Evolutionary conservation across 2,329 filamentous ascomycete genomes (phyloP).

Genomic region (Cytospora piceae): DNA sequence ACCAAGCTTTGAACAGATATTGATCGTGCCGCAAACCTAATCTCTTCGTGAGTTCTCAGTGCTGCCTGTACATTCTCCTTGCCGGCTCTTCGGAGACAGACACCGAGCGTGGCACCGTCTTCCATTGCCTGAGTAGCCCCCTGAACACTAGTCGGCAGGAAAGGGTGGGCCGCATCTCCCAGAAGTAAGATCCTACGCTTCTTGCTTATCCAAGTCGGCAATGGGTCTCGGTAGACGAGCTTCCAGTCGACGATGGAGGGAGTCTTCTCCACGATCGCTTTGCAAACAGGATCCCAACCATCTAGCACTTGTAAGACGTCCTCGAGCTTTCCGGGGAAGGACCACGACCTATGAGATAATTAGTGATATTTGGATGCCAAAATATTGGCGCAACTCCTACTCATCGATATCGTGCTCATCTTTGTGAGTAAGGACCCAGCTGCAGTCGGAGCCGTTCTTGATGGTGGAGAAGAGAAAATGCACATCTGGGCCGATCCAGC

Average conservation of each 20-base stretch:
- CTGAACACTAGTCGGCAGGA: constrained; percentile 52
- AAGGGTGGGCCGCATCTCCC: constrained; percentile 55
- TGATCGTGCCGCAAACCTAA: constrained; percentile 37
- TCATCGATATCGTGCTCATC: constrained; percentile 59
- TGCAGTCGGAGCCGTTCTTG: constrained; percentile 58
- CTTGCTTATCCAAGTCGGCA: constrained; percentile 54
- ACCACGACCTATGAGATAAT: constrained; percentile 46
- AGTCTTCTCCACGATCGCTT: constrained; percentile 52
- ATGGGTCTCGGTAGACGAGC: constrained; percentile 52
- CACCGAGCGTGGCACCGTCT: constrained; percentile 52
- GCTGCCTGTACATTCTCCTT: constrained; percentile 45
- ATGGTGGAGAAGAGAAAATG: constrained; percentile 62
- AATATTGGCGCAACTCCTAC: background rate
- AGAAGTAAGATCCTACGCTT: constrained; percentile 49
- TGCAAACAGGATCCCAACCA: constrained; percentile 55
- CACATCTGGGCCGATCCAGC: constrained; percentile 60
- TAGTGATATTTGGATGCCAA: background rate
- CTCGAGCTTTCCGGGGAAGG: constrained; percentile 54
- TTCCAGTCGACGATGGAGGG: constrained; percentile 54
- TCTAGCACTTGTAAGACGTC: constrained; percentile 56
- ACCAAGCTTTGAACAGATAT: fast-evolving
- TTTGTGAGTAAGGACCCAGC: constrained; percentile 61
- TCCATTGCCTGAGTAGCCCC: constrained; percentile 56
- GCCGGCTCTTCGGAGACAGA: constrained; percentile 46
- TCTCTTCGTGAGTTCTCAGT: constrained; percentile 49